Base-by-base conservation (phyloP, 2,329 filamentous ascomycete genomes). In the Xylariaceae sp. region DNA sequence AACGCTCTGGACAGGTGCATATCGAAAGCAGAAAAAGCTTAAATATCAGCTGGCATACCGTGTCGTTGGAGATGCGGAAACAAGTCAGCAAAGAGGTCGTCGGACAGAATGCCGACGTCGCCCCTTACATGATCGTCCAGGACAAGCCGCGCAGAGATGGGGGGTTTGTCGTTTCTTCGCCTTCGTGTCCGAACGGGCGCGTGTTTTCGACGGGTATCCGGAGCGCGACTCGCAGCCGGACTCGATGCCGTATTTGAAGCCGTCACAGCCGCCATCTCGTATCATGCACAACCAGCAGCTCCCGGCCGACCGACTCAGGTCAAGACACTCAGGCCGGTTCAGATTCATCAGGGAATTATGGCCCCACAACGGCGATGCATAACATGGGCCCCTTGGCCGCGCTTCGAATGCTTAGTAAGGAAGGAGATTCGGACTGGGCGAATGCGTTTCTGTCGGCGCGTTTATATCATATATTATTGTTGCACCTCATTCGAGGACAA, bases 71-170 rank as follows among this genome's bases (percentile, higher is more conserved):
- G 66, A 63, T 83, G 74, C 58, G 88, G 85, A 72, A 95, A 91
- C 48, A 97, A 79, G 67, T 95, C 88, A 44, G 80, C 77, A 65
- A 92, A 90, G 48, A 99, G 78, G 70, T 96, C 90, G 65, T 90
- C 86, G 12, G 92, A 96, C 49, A 97, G 72, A 60, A 94, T 81
- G 59, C 91, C 94, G 57, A 92, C 80, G 67, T 96, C 89, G 49
- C 89, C 89, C 72, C 87, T 89, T 64, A 95, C 79, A 69, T 88
- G 86, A 67, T 91, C 88, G 71, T 96, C 91, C 53, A 96, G 82
- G 36, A 95, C 80, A 47, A 97, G 78, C 54, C 88, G 85, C 53
- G 90, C 92, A 54, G 88, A 80, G 54, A 95, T 79, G 41, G 92
- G 80, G 7, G 87, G 80, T 70, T 88, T 91, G 69, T 94, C 83